These are phyloP conservation scores for Sporothrix brunneoviolacea DNA, from an alignment of 2,329 filamentous ascomycete species.

Conservation along the genomic window DNA sequence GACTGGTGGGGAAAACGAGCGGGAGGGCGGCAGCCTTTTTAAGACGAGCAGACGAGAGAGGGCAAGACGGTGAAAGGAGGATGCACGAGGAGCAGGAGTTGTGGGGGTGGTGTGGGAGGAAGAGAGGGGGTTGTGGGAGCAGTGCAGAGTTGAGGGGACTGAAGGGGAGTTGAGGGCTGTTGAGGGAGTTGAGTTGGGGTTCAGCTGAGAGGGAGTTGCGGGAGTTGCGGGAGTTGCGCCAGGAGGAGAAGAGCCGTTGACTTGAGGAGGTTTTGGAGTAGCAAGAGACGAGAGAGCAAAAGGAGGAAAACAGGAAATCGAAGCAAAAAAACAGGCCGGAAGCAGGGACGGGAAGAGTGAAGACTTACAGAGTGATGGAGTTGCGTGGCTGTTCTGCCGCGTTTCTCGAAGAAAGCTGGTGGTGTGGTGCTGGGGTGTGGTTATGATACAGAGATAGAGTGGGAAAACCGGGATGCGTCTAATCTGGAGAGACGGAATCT, in stretches of 20 bases:
- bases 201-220: slow-evolving; percentile 4
- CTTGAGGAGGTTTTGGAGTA: slow-evolving; percentile 1
- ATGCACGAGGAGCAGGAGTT: slow-evolving; percentile 6
- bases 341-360: background rate
- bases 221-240: background rate
- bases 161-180: background rate
- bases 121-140: background rate
- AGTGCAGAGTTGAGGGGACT: background rate
- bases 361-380: slow-evolving; percentile 1
- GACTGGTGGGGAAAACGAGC: slow-evolving; percentile 8
- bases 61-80: slow-evolving; percentile 3
- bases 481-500: background rate
- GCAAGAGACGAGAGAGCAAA: background rate
- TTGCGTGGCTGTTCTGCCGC: background rate
- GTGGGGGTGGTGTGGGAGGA: background rate
- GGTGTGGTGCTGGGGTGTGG: background rate
- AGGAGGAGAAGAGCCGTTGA: background rate
- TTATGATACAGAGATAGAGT: background rate
- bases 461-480: background rate
- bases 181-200: background rate
- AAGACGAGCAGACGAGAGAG: background rate
- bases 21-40: slow-evolving; percentile 1
- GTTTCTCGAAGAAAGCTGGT: background rate
- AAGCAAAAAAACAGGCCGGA: background rate
- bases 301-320: background rate